Conservation (phyloP, 371 early-diverging fungal genomes). For the Rhizopus stolonifer region DNA sequence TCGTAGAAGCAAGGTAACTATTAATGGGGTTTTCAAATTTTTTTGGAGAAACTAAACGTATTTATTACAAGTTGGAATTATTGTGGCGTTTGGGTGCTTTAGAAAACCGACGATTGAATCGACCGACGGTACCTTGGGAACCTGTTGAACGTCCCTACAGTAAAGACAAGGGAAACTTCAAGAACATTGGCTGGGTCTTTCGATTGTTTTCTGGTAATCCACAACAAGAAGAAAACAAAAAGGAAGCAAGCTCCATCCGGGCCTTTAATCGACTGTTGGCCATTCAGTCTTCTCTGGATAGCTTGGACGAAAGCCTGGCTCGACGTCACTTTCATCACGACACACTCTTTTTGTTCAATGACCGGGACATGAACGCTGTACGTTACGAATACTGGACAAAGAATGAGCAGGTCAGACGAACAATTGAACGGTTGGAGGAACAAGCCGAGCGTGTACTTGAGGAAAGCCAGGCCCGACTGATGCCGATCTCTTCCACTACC, state of each 20-base stretch:
- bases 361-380: conserved; percentile 48
- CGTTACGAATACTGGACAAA: conserved; percentile 64
- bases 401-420: conserved; percentile 32
- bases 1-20: conserved; percentile 66
- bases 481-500: conserved; percentile 15
- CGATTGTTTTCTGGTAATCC: conserved; percentile 66
- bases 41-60: background rate
- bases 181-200: conserved; percentile 70
- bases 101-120: conserved; percentile 53
- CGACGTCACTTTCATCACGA: conserved; percentile 57
- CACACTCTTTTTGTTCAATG: conserved; percentile 57
- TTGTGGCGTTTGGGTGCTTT: conserved; percentile 67
- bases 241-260: conserved; percentile 62
- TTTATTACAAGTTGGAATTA: conserved; percentile 50
- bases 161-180: conserved; percentile 60
- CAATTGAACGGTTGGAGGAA: conserved; percentile 41
- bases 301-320: conserved; percentile 63
- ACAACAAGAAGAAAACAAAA: conserved; percentile 66
- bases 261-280: conserved; percentile 68
- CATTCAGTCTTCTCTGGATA: conserved; percentile 65
- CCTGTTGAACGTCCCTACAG: conserved; percentile 51
- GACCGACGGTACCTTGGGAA: conserved; percentile 68
- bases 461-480: conserved; percentile 22
- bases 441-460: conserved; percentile 44
- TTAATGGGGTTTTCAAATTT: no score